Evolutionary conservation across 2,329 filamentous ascomycete species (phyloP).

Genomic region (Phialemoniopsis sp.): DNA sequence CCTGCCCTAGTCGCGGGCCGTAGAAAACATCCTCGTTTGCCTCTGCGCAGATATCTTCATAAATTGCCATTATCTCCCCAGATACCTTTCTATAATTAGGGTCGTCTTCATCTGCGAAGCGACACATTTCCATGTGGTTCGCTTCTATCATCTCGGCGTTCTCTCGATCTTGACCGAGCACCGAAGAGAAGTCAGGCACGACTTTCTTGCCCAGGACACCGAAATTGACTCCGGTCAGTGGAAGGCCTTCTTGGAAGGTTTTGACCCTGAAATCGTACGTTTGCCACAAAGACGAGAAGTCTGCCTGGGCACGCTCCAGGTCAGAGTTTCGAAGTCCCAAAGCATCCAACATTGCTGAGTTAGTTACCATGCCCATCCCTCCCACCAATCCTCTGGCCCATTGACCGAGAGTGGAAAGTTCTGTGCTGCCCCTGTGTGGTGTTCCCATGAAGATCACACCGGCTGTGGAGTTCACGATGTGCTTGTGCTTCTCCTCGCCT

Average conservation of each 20-base stretch:
- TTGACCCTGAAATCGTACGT: conserved; percentile 12
- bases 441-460: conserved; percentile 11
- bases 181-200: conserved; percentile 11
- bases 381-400: conserved; percentile 1
- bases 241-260: conserved; percentile 13
- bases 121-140: conserved; percentile 12
- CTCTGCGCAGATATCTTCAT: no score
- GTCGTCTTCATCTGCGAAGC: conserved; percentile 6
- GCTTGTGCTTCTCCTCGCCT: neutral
- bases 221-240: conserved; percentile 6
- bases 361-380: conserved; percentile 3
- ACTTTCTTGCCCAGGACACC: conserved; percentile 9
- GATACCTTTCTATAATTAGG: conserved; percentile 8
- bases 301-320: conserved; percentile 11
- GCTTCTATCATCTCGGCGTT: conserved; percentile 10
- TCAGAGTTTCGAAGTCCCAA: conserved; percentile 7
- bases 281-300: conserved; percentile 10
- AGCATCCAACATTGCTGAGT: conserved; percentile 5
- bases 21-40: neutral
- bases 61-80: conserved; percentile 3
- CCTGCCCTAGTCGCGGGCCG: no score
- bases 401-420: conserved; percentile 6
- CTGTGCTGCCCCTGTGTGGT: conserved; percentile 10
- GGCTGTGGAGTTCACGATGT: conserved; percentile 5
- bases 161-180: conserved; percentile 10